These are phyloP conservation scores for Agastache rugosa DNA, from an alignment of 257 asterid species.

Conservation along the genomic window DNA sequence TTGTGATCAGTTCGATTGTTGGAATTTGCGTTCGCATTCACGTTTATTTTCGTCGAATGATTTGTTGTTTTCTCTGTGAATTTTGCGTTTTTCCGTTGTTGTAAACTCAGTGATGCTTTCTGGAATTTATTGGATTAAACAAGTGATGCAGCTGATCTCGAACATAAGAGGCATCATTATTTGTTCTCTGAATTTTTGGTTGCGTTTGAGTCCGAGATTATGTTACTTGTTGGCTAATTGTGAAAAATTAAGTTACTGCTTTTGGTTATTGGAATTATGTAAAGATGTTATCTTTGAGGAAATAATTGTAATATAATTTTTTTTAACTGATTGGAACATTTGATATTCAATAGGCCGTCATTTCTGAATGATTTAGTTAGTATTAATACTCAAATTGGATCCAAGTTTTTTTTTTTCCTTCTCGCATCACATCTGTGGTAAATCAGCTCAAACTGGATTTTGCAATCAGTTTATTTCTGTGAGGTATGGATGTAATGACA, in stretches of 20 bases:
- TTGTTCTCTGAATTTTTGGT: background rate
- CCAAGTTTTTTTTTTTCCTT: background rate
- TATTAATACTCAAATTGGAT: slow-evolving; percentile 11
- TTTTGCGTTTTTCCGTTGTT: background rate
- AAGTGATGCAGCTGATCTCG: slow-evolving; percentile 16
- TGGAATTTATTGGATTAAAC: background rate
- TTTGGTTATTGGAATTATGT: slow-evolving; percentile 8
- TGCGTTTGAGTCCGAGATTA: slow-evolving; percentile 9
- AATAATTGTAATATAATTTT: background rate
- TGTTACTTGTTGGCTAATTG: background rate
- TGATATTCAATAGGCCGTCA: background rate
- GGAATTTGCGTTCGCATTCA: slow-evolving; percentile 13
- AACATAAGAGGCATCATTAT: background rate
- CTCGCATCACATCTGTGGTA: background rate
- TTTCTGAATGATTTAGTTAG: background rate
- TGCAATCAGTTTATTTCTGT: background rate
- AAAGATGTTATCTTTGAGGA: background rate
- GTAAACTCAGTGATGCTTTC: background rate
- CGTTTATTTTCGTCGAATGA: background rate
- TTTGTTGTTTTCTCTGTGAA: slow-evolving; percentile 7
- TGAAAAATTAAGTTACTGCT: slow-evolving; percentile 7
- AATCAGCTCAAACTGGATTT: slow-evolving; percentile 11
- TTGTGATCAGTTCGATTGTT: slow-evolving; percentile 34
- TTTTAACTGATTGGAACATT: background rate
- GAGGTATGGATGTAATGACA: background rate